Evolutionary conservation across 1,284 basidiomycete genomes (phyloP).

Genomic region (Phlebopus sp.): DNA sequence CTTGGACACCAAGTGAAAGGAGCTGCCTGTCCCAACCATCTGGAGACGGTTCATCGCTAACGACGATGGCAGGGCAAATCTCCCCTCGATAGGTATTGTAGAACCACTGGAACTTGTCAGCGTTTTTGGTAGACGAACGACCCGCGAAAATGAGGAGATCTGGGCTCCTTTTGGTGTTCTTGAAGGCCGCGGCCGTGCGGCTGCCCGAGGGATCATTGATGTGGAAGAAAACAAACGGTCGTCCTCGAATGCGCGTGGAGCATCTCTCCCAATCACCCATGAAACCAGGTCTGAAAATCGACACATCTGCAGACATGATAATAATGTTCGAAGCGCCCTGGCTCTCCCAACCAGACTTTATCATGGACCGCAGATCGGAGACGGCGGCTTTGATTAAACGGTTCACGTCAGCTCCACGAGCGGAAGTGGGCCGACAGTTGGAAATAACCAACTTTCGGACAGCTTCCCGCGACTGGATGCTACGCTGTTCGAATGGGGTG

Average conservation of each 20-base stretch:
- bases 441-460: constrained; percentile 21
- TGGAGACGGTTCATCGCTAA: constrained; percentile 17
- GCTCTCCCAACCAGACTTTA: constrained; percentile 24
- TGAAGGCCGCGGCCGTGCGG: constrained; percentile 17
- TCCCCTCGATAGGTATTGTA: constrained; percentile 22
- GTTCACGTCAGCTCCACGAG: constrained; percentile 20
- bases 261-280: constrained; percentile 22
- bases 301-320: constrained; percentile 21
- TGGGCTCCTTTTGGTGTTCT: constrained; percentile 21
- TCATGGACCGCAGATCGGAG: constrained; percentile 23
- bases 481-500: constrained; percentile 20
- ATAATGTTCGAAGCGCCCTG: constrained; percentile 17
- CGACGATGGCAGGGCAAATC: constrained; percentile 24
- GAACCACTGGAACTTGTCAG: constrained; percentile 12
- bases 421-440: constrained; percentile 16
- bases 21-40: constrained; percentile 14
- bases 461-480: constrained; percentile 14
- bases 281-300: constrained; percentile 14
- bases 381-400: constrained; percentile 25
- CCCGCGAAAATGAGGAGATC: constrained; percentile 26
- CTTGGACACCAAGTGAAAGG: constrained; percentile 14
- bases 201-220: constrained; percentile 14
- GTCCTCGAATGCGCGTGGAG: constrained; percentile 25
- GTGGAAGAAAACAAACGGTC: constrained; percentile 23
- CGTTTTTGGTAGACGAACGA: constrained; percentile 12